Base-by-base conservation (phyloP, 176 grass and related monocot species). In the Juncus effusus region DNA sequence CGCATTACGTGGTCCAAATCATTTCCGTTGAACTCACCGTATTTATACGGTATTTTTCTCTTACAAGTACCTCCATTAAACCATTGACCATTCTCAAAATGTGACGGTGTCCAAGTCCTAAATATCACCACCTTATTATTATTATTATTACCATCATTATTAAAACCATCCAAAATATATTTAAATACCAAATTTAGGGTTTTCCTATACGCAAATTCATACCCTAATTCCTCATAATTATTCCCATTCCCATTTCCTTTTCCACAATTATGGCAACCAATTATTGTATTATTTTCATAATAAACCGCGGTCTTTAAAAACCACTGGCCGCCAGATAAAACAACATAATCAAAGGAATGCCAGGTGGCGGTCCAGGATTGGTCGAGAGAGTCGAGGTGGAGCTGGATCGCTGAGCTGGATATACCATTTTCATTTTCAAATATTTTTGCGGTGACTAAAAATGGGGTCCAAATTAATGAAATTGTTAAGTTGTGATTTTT, bases 321-420 rank as follows among this genome's bases (percentile, higher is more conserved):
- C 93, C 93, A 96, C 61, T 96, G 93, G 42, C 93, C 93, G 16
- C 79, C 87, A 2, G 93, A 87, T 66, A 96, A 76, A 57, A 91
- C 61, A 42, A 89, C 44, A 59, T 96, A 89, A 54, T 96, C 87
- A 57, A 86, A 96, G 36, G 62, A 83, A 3, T 72, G 41, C 10
- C 86, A 91, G 52, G 82, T 82, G 74, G 28, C 62, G 40, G 68
- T 75, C 93, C 93, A 96, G 7, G 42, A 81, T 11, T 67, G 14
- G 59, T 96, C 87, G 13, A 96, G 85, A 54, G 40, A 56, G 37
- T 91, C 87, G 35, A 96, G 70, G 42, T 91, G 85, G 68, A 96
- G 82, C 76, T 85, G 82, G 67, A 84, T 88, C 52, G 82, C 87
- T 16, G 93, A 80, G 39, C 58, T 85, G 7, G 93, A 88, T 57